These are phyloP conservation scores for Madurella mycetomatis DNA, from an alignment of 2,329 filamentous ascomycete genomes.

Conservation along the genomic window DNA sequence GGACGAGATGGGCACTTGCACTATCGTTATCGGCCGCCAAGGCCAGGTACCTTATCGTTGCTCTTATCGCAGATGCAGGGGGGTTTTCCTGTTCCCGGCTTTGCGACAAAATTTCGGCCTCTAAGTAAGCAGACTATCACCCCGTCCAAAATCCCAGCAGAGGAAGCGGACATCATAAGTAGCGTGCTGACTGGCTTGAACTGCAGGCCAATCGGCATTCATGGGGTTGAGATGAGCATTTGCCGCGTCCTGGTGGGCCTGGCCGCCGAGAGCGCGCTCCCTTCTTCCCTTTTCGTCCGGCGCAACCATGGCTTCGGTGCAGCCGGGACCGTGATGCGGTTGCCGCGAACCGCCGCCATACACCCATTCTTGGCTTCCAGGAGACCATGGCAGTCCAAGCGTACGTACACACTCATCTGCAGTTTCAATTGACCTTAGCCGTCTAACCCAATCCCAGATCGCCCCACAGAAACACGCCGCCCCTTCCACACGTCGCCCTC, in stretches of 20 bases:
- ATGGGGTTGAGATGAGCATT: conserved; percentile 33
- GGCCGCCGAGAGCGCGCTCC: conserved; percentile 25
- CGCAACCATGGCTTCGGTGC: conserved; percentile 5
- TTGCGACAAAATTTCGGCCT: conserved; percentile 15
- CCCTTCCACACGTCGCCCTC: conserved; percentile 7
- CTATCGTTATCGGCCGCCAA: conserved; percentile 10
- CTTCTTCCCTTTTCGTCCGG: not conserved
- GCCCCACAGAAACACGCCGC: not conserved
- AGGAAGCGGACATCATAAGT: not conserved
- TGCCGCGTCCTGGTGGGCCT: conserved; percentile 29
- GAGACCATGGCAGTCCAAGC: not conserved
- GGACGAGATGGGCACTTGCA: conserved; percentile 7
- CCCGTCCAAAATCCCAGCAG: not conserved
- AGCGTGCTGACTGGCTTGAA: conserved; percentile 1
- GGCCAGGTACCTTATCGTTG: conserved; percentile 4
- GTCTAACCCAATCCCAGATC: not conserved
- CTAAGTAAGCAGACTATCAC: not conserved
- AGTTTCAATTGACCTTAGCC: not conserved
- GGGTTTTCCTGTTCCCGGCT: not conserved
- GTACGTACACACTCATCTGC: not conserved
- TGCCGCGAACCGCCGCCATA: not conserved
- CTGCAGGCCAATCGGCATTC: conserved; percentile 13
- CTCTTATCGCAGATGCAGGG: conserved; percentile 10
- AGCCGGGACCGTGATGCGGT: conserved; percentile 3
- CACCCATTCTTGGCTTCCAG: not conserved